A percentile compares a stretch with the other conserved stretches of the same genome.
phyloP scores from a whole-genome alignment of 2,329 filamentous ascomycete species.

The Zymoseptoria tritici region DNA sequence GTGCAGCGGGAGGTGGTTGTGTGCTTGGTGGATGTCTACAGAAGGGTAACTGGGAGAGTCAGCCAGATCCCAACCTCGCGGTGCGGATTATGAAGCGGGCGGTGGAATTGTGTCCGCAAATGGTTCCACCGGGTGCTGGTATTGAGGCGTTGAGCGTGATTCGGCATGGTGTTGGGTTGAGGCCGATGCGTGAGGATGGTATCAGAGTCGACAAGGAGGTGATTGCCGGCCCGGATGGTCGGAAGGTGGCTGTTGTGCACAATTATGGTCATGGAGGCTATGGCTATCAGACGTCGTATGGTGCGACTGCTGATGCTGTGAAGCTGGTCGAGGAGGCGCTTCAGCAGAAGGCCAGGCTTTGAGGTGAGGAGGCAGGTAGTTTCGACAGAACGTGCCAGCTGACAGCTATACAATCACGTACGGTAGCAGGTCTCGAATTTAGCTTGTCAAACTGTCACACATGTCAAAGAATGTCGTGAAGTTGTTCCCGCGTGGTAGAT shows the following conservation, averaged over 20 bases:
- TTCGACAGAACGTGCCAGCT: not conserved
- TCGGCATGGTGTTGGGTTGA: slow-evolving; percentile 72
- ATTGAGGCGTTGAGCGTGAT: slow-evolving; percentile 68
- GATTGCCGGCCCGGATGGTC: slow-evolving; percentile 42
- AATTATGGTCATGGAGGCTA: slow-evolving; percentile 75
- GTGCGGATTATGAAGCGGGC: slow-evolving; percentile 76
- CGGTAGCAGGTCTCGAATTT: no score
- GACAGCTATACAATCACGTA: no score
- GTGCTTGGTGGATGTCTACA: slow-evolving; percentile 82
- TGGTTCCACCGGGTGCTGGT: slow-evolving; percentile 56
- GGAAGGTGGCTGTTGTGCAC: slow-evolving; percentile 59
- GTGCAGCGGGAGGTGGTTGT: slow-evolving; percentile 72
- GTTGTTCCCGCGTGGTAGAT: not conserved
- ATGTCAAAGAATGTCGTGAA: not conserved
- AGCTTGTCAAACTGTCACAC: no score
- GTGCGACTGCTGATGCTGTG: slow-evolving; percentile 36
- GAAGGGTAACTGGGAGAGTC: slow-evolving; percentile 68
- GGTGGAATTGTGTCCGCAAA: slow-evolving; percentile 55
- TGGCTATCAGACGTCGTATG: slow-evolving; percentile 54
- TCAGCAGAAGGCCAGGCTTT: slow-evolving; percentile 21
- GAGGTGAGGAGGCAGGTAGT: not conserved
- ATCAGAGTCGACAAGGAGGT: slow-evolving; percentile 67
- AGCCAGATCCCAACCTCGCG: slow-evolving; percentile 72
- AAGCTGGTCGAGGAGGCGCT: slow-evolving; percentile 32
- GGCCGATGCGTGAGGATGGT: slow-evolving; percentile 66